Conservation (phyloP, 257 asterid species). For the Linaria vulgaris region DNA sequence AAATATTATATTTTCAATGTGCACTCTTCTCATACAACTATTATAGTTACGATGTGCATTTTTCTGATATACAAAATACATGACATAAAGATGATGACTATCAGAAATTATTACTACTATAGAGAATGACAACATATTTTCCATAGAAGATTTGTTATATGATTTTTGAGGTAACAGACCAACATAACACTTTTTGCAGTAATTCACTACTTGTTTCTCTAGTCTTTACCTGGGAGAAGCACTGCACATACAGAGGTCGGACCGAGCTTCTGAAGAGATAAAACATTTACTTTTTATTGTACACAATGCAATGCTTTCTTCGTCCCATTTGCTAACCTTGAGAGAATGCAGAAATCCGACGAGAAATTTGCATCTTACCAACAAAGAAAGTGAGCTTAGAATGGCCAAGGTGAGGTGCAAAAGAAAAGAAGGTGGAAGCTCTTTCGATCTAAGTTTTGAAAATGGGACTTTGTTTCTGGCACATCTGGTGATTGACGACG, state of each 20-base stretch:
- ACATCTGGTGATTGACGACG: slow-evolving; percentile 2
- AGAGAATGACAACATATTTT: too few relatives aligned
- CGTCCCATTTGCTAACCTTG: too few relatives aligned
- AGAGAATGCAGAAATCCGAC: neutral
- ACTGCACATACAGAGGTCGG: neutral
- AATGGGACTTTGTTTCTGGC: slow-evolving; percentile 19
- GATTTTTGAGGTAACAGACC: neutral
- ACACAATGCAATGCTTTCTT: neutral
- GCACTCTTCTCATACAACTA: too few relatives aligned
- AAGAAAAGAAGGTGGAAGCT: neutral
- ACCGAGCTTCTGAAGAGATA: neutral
- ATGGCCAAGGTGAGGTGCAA: slow-evolving; percentile 16
- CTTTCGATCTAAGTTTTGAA: slow-evolving; percentile 18
- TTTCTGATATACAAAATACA: too few relatives aligned
- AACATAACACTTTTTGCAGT: neutral
- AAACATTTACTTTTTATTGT: neutral
- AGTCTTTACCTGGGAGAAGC: neutral
- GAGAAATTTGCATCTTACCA: neutral
- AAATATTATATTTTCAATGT: too few relatives aligned
- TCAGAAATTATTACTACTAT: too few relatives aligned
- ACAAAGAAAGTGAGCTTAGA: slow-evolving; percentile 1
- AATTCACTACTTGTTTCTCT: neutral
- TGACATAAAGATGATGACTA: too few relatives aligned
- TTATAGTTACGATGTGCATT: too few relatives aligned
- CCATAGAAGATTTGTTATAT: too few relatives aligned